These are phyloP conservation scores for Acanthamoeba rhysodes DNA, from an alignment of 208 protist species.

Conservation along the genomic window DNA sequence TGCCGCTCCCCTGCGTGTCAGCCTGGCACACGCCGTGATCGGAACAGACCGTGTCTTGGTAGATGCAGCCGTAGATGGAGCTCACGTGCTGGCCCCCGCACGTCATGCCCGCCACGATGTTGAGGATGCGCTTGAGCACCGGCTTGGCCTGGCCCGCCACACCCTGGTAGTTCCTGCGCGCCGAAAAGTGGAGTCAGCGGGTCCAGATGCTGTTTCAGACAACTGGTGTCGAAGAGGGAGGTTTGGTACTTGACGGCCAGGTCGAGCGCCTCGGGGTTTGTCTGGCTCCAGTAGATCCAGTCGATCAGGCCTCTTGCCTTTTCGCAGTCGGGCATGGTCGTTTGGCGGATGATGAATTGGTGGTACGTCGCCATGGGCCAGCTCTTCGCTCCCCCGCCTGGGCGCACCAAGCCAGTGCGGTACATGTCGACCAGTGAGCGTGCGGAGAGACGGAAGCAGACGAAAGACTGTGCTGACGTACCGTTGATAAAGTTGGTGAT, in stretches of 20 bases:
- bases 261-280: not conserved
- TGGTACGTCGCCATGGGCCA: conserved; percentile 16
- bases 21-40: not conserved
- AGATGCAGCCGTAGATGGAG: conserved; percentile 6
- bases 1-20: not conserved
- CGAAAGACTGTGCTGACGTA: not conserved
- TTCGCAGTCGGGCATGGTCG: conserved; percentile 20
- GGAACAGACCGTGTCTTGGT: not conserved
- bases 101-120: not conserved
- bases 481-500: not conserved
- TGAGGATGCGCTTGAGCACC: not conserved
- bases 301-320: conserved; percentile 10
- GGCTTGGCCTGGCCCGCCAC: not conserved
- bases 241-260: not conserved
- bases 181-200: not conserved
- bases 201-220: too few species aligned
- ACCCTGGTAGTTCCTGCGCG: not conserved
- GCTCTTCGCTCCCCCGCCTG: not conserved
- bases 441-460: not conserved
- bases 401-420: too few species aligned
- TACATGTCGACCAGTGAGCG: too few species aligned
- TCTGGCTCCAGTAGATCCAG: conserved; percentile 65
- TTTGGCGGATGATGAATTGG: not conserved
- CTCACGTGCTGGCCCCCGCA: conserved; percentile 13
- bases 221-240: not conserved